Evolutionary conservation across 1,284 basidiomycete species (phyloP), one percentile per base, ranked within the genome.

Genomic region (Leccinum pseudoinsigne): DNA sequence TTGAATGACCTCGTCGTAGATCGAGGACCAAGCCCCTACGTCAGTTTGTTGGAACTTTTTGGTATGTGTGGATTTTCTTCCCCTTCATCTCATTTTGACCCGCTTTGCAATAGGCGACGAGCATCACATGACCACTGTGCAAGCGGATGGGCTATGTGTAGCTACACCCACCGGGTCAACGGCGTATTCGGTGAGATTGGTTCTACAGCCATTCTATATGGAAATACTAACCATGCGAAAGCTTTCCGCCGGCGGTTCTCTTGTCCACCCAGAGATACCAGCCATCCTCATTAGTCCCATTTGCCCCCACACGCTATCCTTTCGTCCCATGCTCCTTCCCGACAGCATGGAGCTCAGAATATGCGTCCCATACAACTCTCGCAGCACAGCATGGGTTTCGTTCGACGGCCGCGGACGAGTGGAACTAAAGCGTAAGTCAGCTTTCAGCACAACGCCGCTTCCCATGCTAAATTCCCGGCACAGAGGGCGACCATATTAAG

Each of bases 401-500:
- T 99, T 99, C 73, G 97, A 99, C 73, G 97, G 97, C 14, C 87
- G 97, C 58, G 97, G 97, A 1, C 87, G 97, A 28, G 93, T 99
- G 14, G 97, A 99, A 78, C 81, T 98, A 18, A 93, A 92, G 78
- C 95, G 95, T 95, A 72, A 74, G 92, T 83, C 5, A n/a, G 18
- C 5, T 36, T 65, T 63, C 12, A 23, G n/a, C 45, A 54, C 56
- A 47, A 50, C 40, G 57, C 64, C 31, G 23, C 34, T 42, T 55
- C 55, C 16, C n/a, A 12, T n/a, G 58, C 63, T 75, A 28, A 71
- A 57, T 47, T 0, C 58, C 47, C 12, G 34, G 55, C 66, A 56
- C 78, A 96, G 94, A 98, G 86, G 97, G 97, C 55, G 97, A 99
- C 74, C 97, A 99, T 76, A 98, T 99, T 81, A 99, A 97, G 79